Evolutionary conservation across 345 rosid genomes (phyloP).

Genomic region (Aquilaria sinensis): DNA sequence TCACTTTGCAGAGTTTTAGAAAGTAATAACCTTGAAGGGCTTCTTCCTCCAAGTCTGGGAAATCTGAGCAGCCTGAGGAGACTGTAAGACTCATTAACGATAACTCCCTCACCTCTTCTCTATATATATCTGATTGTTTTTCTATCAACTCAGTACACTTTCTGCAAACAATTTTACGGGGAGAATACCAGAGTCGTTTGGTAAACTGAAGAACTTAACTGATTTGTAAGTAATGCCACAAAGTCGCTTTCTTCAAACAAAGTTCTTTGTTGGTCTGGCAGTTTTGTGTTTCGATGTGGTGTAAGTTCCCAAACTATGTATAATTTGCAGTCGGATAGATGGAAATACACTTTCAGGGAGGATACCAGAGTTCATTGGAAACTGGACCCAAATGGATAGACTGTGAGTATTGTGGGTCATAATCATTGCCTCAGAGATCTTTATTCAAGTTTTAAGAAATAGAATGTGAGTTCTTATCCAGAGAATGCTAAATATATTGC

Average conservation of each 20-base stretch:
- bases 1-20: constrained; percentile 50
- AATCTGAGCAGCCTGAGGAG: constrained; percentile 38
- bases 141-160: constrained; percentile 38
- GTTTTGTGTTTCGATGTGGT: too few relatives aligned
- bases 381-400: constrained; percentile 53
- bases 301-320: neutral
- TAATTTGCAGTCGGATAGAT: constrained; percentile 60
- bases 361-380: constrained; percentile 77
- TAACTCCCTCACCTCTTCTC: neutral
- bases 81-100: constrained; percentile 36
- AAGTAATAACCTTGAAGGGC: constrained; percentile 52
- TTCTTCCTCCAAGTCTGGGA: constrained; percentile 59
- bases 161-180: constrained; percentile 75
- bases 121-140: neutral
- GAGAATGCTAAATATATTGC: constrained; percentile 9
- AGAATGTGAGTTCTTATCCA: neutral
- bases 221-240: constrained; percentile 54
- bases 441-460: neutral
- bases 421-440: neutral
- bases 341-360: constrained; percentile 67
- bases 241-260: too few relatives aligned
- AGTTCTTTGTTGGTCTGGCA: too few relatives aligned
- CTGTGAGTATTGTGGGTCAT: constrained; percentile 41
- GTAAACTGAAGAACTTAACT: constrained; percentile 51
- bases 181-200: constrained; percentile 61